phyloP scores from a whole-genome alignment of 495 filamentous ascomycete species.

The Aspergillus olivimuriae region DNA sequence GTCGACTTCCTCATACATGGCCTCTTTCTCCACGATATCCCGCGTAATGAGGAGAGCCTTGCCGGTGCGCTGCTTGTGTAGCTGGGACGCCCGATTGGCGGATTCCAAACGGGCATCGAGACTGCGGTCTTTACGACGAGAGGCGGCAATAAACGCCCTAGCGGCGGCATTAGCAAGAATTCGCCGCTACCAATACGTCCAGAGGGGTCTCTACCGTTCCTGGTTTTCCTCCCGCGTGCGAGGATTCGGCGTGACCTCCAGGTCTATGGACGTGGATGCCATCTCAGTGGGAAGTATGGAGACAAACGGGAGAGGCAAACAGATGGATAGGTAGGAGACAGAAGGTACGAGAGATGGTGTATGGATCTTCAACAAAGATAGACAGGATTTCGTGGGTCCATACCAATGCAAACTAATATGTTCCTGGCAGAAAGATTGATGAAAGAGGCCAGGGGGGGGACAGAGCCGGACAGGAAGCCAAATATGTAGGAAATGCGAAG shows the following conservation, averaged over 20 bases:
- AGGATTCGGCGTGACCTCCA: conserved; percentile 32
- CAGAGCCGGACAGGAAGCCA: neutral
- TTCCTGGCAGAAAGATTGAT: neutral
- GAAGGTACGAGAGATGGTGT: neutral
- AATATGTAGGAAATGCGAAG: neutral
- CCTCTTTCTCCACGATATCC: conserved; percentile 84
- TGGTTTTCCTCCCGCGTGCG: conserved; percentile 74
- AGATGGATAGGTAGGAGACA: neutral
- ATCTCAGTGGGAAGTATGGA: conserved; percentile 3
- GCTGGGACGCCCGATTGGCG: conserved; percentile 77
- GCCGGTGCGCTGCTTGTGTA: conserved; percentile 86
- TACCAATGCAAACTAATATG: neutral
- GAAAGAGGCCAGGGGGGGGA: neutral
- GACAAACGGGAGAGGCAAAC: neutral
- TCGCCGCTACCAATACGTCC: no score
- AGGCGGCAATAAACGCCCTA: conserved; percentile 91
- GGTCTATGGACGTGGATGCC: conserved; percentile 24
- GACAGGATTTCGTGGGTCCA: neutral
- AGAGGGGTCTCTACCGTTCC: no score
- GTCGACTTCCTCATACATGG: conserved; percentile 97
- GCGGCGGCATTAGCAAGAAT: no score
- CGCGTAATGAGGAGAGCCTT: conserved; percentile 77
- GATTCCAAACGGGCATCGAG: conserved; percentile 88
- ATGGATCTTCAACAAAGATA: neutral
- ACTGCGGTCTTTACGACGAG: conserved; percentile 81